Evolutionary conservation across 805 yeast genomes (phyloP).

Genomic region (Ascoidea rubescens): DNA sequence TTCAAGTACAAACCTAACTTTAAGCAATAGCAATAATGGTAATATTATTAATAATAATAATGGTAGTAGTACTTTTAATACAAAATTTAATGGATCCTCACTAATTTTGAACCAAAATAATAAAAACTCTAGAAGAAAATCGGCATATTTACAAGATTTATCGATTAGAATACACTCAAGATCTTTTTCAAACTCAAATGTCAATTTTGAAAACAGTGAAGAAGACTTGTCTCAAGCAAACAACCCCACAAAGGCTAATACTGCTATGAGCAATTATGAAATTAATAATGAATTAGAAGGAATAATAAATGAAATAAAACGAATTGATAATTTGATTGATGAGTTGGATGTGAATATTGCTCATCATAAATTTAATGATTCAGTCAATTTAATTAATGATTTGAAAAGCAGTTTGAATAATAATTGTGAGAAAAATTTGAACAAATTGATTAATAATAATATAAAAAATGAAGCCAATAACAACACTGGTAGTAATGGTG

Average conservation of each 20-base stretch:
- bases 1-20: constrained; percentile 1
- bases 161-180: constrained; percentile 50
- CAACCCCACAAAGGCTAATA: background rate
- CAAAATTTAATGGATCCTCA: no score
- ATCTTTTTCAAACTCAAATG: constrained; percentile 6
- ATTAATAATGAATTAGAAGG: constrained; percentile 5
- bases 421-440: constrained; percentile 9
- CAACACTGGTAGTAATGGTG: background rate
- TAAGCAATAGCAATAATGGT: constrained; percentile 13
- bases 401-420: constrained; percentile 9
- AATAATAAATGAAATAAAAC: constrained; percentile 31
- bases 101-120: background rate
- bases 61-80: background rate
- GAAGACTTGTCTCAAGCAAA: constrained; percentile 23
- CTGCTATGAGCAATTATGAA: background rate
- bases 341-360: constrained; percentile 58
- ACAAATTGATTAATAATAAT: constrained; percentile 2
- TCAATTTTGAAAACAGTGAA: constrained; percentile 22
- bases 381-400: constrained; percentile 20
- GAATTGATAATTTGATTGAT: constrained; percentile 48
- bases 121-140: constrained; percentile 13
- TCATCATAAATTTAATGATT: constrained; percentile 36
- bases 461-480: background rate
- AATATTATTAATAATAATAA: background rate
- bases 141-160: constrained; percentile 37